Base-by-base conservation (phyloP, 495 filamentous ascomycete genomes). In the Darksidea phi region DNA sequence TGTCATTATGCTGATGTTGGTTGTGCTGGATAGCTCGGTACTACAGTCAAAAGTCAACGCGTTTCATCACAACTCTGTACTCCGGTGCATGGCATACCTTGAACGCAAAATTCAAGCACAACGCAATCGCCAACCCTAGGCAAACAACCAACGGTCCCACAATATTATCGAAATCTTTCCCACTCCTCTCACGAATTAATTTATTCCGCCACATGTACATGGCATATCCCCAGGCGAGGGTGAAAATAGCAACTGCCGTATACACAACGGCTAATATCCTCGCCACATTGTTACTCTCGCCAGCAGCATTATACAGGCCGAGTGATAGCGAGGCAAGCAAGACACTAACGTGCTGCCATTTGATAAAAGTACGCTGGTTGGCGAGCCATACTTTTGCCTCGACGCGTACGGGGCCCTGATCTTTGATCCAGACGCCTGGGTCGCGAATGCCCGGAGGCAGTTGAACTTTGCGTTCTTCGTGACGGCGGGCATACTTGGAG, bases 361-460 rank as follows among this genome's bases (percentile, higher is more conserved):
- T 96, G 72, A 98, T 84, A 68, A 96, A 98, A 0, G 94, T 98
- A 46, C 94, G 84, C 76, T 98, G 90, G 71, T 98, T 98, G 48
- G 94, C 94, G 34, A 98, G 87, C 92, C 94, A 98, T 6, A 98
- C 93, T 74, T 98, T 98, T 41, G 89, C 89, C 74, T 98, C 94
- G 38, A 98, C 90, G 52, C 88, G 83, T 34, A 97, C 80, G 0
- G 91, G 90, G 0, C 93, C 92, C 0, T 88, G 79, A 73, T 98
- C 93, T 77, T 97, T 98, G 76, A 98, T 87, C 83, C 92, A 90
- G 46, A 80, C 79, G 0, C 81, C 84, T 10, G 94, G 94, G 57
- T 93, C 84, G 32, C 76, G 81, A n/a, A 98, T 88, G 18, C 95
- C 95, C 4, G 89, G 87, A 0, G 94, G 94, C 23, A 98, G 77